Evolutionary conservation across 225 moss, liverwort and hornwort species (phyloP), one percentile per base, ranked within the genome.

Genomic region (Bryum argenteum): DNA sequence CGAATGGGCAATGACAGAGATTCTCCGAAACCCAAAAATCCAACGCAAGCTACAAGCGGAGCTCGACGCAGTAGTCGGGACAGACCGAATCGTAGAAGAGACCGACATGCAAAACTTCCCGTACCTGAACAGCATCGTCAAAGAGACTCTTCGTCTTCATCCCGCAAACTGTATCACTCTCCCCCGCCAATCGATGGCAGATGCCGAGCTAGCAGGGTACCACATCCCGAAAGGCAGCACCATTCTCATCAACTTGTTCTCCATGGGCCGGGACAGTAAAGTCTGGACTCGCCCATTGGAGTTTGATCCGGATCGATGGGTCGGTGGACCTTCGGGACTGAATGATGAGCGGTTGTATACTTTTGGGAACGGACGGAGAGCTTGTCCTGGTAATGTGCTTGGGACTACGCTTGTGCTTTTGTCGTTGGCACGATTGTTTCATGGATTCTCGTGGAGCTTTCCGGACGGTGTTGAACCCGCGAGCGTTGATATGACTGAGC

Each of bases 1-100:
- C 51, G 85, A 88, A n/a, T 88, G 82, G 82, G 75, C 77, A 4
- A 74, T 84, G 79, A 59, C 79, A 2, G 84, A 88, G 55, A 78
- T 82, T 1, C 61, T 84, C 1, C 33, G 67, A 12, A 23, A 85
- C 63, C 85, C 82, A 8, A 1, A 21, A 10, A 56, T 88, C 48
- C 82, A 82, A 43, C 63, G 9, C 2, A 84, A 72, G 54, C 66
- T 84, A 8, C 87, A 82, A 39, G 13, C 41, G 10, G 84, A 88
- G 18, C 53, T 88, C 0, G 82, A 84, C 55, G 23, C 73, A 10
- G 17, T 85, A 1, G 82, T 88, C 0, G 87, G 87, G 7, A 41
- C 10, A 8, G 69, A 84, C 10, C 81, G 84, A 56, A 63, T 66
- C 10, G 82, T 88, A 0, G 58, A 82, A 19, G 84, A 88, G 33